Evolutionary conservation across 345 rosid genomes (phyloP).

Genomic region (Schrenkiella parvula): DNA sequence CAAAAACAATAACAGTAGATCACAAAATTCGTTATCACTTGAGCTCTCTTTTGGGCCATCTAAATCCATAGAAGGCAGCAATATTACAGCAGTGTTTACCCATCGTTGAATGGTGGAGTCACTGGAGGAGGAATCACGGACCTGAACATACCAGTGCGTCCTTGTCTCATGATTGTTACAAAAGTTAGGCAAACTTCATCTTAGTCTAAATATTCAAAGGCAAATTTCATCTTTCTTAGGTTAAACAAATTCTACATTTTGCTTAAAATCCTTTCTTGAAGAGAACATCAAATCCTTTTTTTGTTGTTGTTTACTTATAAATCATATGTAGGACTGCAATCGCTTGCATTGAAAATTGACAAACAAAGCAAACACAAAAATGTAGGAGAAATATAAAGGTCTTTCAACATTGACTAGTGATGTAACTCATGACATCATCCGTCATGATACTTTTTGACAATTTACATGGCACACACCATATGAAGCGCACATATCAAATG

Average conservation of each 20-base stretch:
- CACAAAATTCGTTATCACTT: too few relatives aligned
- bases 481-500: too few relatives aligned
- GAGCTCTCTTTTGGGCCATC: too few relatives aligned
- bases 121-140: neutral
- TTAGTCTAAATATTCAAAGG: too few relatives aligned
- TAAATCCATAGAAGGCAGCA: neutral
- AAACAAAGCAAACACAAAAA: neutral
- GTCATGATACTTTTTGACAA: too few relatives aligned
- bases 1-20: neutral
- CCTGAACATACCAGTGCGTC: neutral
- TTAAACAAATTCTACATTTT: too few relatives aligned
- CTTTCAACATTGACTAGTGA: too few relatives aligned
- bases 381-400: neutral
- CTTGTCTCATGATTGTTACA: neutral
- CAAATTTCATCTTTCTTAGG: too few relatives aligned
- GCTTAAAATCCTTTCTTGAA: neutral
- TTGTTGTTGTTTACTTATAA: neutral
- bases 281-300: neutral
- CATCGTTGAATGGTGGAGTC: neutral
- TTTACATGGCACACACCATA: too few relatives aligned
- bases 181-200: neutral
- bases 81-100: neutral
- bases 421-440: too few relatives aligned
- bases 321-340: neutral
- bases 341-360: neutral